Evolutionary conservation across 1,284 basidiomycete genomes (phyloP).

Genomic region (Cerioporus squamosus): DNA sequence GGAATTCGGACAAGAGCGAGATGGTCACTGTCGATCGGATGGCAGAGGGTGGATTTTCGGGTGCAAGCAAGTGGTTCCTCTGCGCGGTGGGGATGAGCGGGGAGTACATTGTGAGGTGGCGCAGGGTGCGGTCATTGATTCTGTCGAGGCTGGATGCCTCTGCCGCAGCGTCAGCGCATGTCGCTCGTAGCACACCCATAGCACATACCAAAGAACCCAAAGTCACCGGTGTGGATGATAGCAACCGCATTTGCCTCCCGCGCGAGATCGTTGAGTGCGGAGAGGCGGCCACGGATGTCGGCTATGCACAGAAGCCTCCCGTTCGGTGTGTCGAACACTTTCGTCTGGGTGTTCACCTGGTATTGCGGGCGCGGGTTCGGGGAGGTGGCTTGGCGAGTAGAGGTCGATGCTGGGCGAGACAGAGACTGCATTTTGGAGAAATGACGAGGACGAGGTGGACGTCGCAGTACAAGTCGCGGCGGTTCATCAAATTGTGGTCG

Average conservation of each 20-base stretch:
- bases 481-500: conserved; percentile 3
- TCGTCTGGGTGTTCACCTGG: conserved; percentile 77
- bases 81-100: conserved; percentile 89
- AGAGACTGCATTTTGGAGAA: conserved; percentile 38
- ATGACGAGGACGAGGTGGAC: conserved; percentile 13
- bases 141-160: conserved; percentile 83
- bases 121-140: conserved; percentile 93
- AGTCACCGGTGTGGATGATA: conserved; percentile 98
- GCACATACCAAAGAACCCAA: conserved; percentile 91
- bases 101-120: conserved; percentile 97
- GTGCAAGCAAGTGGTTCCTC: conserved; percentile 77
- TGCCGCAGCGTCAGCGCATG: conserved; percentile 33
- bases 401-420: conserved; percentile 62
- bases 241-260: conserved; percentile 89
- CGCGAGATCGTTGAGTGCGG: conserved; percentile 89
- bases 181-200: neutral
- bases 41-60: conserved; percentile 61
- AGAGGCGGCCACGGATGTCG: conserved; percentile 89
- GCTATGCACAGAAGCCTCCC: conserved; percentile 95
- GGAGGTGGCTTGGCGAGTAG: conserved; percentile 57
- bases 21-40: conserved; percentile 73
- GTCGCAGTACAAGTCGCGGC: conserved; percentile 4
- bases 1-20: conserved; percentile 90
- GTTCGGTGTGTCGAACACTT: conserved; percentile 73
- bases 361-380: conserved; percentile 55